Percentiles rank a stretch among this genome's conserved stretches.
phyloP scores from a whole-genome alignment of 202 grass and related monocot genomes.

The Panicum hallii region DNA sequence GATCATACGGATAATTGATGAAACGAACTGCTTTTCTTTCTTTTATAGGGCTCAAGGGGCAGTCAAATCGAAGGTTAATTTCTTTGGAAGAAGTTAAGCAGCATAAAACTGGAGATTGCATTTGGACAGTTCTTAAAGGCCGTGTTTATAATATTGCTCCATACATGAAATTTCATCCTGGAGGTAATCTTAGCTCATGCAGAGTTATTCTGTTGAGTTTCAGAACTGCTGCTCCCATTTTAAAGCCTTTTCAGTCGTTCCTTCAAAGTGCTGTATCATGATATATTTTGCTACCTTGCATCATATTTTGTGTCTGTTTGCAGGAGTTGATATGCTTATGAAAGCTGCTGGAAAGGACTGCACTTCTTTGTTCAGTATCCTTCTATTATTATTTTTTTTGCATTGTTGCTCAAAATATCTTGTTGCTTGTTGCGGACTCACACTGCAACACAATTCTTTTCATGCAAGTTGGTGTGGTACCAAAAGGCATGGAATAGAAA shows the following conservation, averaged over 20 bases:
- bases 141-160: conserved; percentile 92
- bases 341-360: conserved; percentile 94
- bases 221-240: neutral
- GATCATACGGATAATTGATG: conserved; percentile 8
- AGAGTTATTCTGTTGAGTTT: conserved; percentile 34
- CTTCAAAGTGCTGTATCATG: neutral
- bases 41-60: conserved; percentile 75
- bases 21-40: neutral
- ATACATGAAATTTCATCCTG: conserved; percentile 98
- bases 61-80: conserved; percentile 71
- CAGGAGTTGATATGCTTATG: conserved; percentile 98
- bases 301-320: conserved; percentile 28
- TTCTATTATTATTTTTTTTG: conserved; percentile 48
- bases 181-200: conserved; percentile 52
- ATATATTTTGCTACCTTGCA: neutral
- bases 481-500: conserved; percentile 12
- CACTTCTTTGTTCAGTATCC: conserved; percentile 96
- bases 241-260: neutral
- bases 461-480: conserved; percentile 25
- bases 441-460: conserved; percentile 13
- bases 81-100: conserved; percentile 90
- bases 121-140: conserved; percentile 96
- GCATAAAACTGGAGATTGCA: conserved; percentile 73
- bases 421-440: neutral
- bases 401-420: conserved; percentile 13